These are phyloP conservation scores for Malus fusca DNA, from an alignment of 306 rosid genomes.

Conservation along the genomic window DNA sequence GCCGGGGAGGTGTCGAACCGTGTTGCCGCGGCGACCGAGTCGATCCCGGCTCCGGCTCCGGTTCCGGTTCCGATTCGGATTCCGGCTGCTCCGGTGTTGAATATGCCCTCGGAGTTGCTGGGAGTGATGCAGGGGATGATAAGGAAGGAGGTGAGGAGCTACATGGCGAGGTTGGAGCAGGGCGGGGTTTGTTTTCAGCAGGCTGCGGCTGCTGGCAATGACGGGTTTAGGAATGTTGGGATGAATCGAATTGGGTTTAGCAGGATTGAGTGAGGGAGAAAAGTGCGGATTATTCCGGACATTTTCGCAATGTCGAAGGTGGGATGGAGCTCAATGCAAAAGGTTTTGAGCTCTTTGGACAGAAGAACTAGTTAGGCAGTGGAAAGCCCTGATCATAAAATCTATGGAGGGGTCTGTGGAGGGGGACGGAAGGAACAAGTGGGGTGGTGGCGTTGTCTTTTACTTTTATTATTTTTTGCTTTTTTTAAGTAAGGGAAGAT, in stretches of 20 bases:
- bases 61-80: neutral
- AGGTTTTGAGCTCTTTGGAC: neutral
- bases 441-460: neutral
- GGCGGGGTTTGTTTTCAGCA: slow-evolving; percentile 41
- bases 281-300: neutral
- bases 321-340: neutral
- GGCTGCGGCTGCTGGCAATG: slow-evolving; percentile 8
- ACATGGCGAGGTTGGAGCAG: slow-evolving; percentile 69
- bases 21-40: neutral
- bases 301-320: neutral
- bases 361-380: neutral
- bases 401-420: neutral
- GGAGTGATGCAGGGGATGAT: slow-evolving; percentile 97
- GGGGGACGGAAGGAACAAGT: neutral
- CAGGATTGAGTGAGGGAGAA: slow-evolving; percentile 40
- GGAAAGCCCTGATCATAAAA: neutral
- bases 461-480: neutral
- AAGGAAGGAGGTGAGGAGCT: slow-evolving; percentile 73
- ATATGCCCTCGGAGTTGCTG: slow-evolving; percentile 37
- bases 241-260: slow-evolving; percentile 59
- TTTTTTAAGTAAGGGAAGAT: slow-evolving; percentile 14
- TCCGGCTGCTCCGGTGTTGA: neutral
- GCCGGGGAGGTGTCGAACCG: slow-evolving; percentile 39
- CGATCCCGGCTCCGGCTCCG: neutral
- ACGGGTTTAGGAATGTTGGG: slow-evolving; percentile 53